Evolutionary conservation across 352 stramenopile species (phyloP).

Genomic region (Phytophthora pini): DNA sequence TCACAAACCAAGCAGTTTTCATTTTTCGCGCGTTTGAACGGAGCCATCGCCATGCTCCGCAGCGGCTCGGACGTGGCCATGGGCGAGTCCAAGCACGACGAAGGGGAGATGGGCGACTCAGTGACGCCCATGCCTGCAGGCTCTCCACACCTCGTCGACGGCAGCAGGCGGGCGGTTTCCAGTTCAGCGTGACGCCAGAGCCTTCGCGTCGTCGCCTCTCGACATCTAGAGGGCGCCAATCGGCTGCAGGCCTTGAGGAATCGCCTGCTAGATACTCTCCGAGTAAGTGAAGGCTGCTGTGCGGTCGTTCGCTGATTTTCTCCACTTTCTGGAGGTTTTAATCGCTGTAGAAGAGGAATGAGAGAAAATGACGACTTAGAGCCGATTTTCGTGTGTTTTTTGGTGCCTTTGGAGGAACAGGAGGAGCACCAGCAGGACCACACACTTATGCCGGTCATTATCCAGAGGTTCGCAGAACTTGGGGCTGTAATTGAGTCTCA

Average conservation of each 20-base stretch:
- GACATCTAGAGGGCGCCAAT: constrained; percentile 33
- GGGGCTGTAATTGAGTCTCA: constrained; percentile 86
- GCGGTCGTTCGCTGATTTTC: constrained; percentile 82
- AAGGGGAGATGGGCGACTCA: constrained; percentile 22
- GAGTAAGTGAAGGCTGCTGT: constrained; percentile 76
- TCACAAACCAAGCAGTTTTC: constrained; percentile 12
- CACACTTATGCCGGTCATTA: constrained; percentile 79
- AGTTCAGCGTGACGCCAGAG: constrained; percentile 69
- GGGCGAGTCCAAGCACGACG: constrained; percentile 31
- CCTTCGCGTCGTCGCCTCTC: constrained; percentile 38
- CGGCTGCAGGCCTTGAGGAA: constrained; percentile 41
- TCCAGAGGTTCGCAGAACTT: constrained; percentile 77
- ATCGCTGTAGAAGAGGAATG: neutral
- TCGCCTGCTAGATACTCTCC: constrained; percentile 74
- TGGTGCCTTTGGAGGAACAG: constrained; percentile 68
- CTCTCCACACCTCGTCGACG: constrained; percentile 43
- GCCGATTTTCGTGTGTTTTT: constrained; percentile 32
- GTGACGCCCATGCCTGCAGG: constrained; percentile 7
- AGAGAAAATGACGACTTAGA: constrained; percentile 42
- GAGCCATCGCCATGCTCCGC: constrained; percentile 24
- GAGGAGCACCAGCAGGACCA: constrained; percentile 79
- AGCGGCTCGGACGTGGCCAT: constrained; percentile 41
- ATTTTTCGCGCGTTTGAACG: constrained; percentile 27
- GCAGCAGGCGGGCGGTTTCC: constrained; percentile 42
- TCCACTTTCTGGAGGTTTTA: constrained; percentile 75